Evolutionary conservation across 768 basidiomycete species (phyloP).

Genomic region (Galerina marginata): DNA sequence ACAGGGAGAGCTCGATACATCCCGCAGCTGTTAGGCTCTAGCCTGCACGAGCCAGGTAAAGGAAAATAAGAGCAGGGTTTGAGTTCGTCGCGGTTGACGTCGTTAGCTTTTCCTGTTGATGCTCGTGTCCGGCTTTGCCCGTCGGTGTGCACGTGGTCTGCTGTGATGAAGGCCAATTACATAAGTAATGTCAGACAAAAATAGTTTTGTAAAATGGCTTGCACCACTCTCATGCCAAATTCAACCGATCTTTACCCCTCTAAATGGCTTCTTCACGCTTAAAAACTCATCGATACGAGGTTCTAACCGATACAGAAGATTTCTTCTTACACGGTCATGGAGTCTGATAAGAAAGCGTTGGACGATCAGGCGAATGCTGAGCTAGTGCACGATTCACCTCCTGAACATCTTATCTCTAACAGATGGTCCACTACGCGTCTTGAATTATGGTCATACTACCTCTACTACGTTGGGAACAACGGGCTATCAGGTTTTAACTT

Average conservation of each 20-base stretch:
- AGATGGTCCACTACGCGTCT: slow-evolving; percentile 47
- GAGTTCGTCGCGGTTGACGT: slow-evolving; percentile 20
- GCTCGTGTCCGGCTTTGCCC: slow-evolving; percentile 40
- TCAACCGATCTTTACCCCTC: not conserved
- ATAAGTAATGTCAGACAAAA: too few relatives aligned
- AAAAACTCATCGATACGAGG: not conserved
- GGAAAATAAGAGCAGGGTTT: slow-evolving; percentile 7
- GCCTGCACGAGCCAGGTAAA: slow-evolving; percentile 22
- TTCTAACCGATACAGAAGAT: not conserved
- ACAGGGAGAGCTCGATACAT: slow-evolving; percentile 66
- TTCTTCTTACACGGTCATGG: not conserved
- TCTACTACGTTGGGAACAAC: slow-evolving; percentile 71
- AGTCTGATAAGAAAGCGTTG: not conserved
- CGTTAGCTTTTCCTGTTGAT: not conserved
- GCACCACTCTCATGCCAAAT: slow-evolving; percentile 1
- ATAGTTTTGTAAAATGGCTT: too few relatives aligned
- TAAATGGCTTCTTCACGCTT: slow-evolving; percentile 10
- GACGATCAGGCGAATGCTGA: not conserved
- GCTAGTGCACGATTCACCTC: not conserved
- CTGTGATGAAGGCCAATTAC: too few relatives aligned
- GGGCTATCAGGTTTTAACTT: slow-evolving; percentile 75
- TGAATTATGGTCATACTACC: slow-evolving; percentile 66
- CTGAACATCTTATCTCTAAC: not conserved
- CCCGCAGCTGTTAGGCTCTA: slow-evolving; percentile 31
- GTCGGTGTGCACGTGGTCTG: slow-evolving; percentile 26